Evolutionary conservation across 495 filamentous ascomycete genomes (phyloP), one percentile per base, ranked within the genome.

Genomic region (Pseudoneurospora amorphoporcata): DNA sequence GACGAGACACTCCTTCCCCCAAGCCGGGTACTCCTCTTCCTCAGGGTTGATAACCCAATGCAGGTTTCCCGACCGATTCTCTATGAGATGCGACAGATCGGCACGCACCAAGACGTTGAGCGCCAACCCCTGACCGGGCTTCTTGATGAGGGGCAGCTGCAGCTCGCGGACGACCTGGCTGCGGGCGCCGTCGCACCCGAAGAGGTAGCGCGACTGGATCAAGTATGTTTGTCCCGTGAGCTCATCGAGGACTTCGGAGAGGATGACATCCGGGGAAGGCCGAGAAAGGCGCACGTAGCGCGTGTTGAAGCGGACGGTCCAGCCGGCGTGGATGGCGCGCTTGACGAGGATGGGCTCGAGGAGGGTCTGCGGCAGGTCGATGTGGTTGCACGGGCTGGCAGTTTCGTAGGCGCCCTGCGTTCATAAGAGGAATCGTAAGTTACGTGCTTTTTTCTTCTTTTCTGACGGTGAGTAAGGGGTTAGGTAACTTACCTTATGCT

Each of bases 161-260:
- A 87, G 76, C 75, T 86, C 83, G 19, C 82, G 78, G 8, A 88
- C 77, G n/a, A 90, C 81, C 40, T 81, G 79, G 73, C 85, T 87
- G 16, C 85, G 77, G 0, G 85, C 87, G 4, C 88, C 88, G 71
- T 90, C 88, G 17, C 84, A 85, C 0, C 88, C 88, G 72, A 89
- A 88, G 2, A 90, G 77, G 72, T 86, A 91, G 38, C 82, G 84
- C 6, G 85, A 84, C 23, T 81, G 78, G 39, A 89, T 83, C 3
- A 78, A 76, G 75, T 88, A 87, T 39, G 79, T 78, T 3, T 68
- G 39, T 3, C 80, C 75, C 0, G 85, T 81, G 35, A 88, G 23
- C 0, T 77, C 75, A 70, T 89, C 88, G 14, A 73, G 72, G 58
- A 87, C 74, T 12, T 76, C 81, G 12, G 79, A 81, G n/a, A 81